Evolutionary conservation across 2,329 filamentous ascomycete genomes (phyloP), one percentile per base, ranked within the genome.

Genomic region (Colletotrichum salicis): DNA sequence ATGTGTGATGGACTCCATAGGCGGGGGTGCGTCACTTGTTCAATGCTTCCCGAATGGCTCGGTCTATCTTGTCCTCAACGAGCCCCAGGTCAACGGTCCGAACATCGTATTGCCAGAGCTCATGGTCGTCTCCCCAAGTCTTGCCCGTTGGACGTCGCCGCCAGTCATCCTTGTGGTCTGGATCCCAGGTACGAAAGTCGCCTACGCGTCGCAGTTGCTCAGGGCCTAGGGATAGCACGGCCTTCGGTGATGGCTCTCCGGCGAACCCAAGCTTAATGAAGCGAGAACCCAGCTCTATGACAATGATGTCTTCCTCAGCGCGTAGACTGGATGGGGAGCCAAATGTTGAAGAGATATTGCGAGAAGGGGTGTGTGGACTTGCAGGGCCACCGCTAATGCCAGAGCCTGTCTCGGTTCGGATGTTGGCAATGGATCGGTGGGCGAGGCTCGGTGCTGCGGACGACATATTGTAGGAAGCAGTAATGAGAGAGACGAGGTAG

Each of bases 41-140:
- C 79, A 96, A 95, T 12, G 93, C 92, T 76, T 96, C 93, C 64
- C 95, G 88, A 76, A 98, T 82, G 7, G 92, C 90, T 64, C 95
- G 88, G 80, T 98, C 96, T 64, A 99, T 87, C 82, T 93, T 96
- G 80, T 98, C 96, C 74, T 93, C 91, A 1, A 98, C 89, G 58
- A 98, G 83, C 0, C 92, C 94, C 71, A 97, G 79, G 77, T 98
- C 94, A 13, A 93, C 79, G 11, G 89, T 86, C 64, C 91, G 88
- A 71, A 97, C 77, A 79, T 98, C 94, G 76, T 90, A 88, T 68
- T 88, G 88, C 92, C 95, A 99, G 52, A 98, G 85, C 84, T 98
- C 91, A 75, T 90, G 84, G 11, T 91, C 88, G 31, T 85, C 81
- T 7, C 89, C 89, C 92, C 92, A 95, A 3, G 83, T 82, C 62